A percentile compares a stretch with the other conserved stretches of the same genome.
phyloP scores from a whole-genome alignment of 2,329 filamentous ascomycete species.

The Alternaria viburni region DNA sequence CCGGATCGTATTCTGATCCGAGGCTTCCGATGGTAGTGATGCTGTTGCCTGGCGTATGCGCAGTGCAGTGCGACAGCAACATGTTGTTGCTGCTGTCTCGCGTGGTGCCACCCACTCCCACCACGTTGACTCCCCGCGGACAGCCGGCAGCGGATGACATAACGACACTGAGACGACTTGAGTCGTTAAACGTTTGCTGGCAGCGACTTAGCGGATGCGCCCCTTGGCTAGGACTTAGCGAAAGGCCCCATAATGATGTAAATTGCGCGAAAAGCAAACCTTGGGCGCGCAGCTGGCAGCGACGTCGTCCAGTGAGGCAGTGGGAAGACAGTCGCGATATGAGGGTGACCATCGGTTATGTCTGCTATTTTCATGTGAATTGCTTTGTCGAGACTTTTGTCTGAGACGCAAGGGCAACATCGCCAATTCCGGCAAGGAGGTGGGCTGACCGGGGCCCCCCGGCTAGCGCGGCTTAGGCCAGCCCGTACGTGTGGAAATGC shows the following conservation, averaged over 20 bases:
- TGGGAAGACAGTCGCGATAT: background rate
- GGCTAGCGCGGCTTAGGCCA: slow-evolving; percentile 13
- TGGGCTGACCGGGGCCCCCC: background rate
- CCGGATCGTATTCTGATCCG: slow-evolving; percentile 6
- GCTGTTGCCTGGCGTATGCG: background rate
- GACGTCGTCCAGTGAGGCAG: background rate
- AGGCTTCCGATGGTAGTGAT: background rate
- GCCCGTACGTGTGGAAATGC: slow-evolving; percentile 13
- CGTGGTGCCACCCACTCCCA: background rate
- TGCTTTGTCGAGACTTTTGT: slow-evolving; percentile 20
- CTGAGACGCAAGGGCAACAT: slow-evolving; percentile 18
- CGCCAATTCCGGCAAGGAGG: slow-evolving; percentile 1
- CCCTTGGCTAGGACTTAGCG: slow-evolving; percentile 5
- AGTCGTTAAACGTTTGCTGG: slow-evolving; percentile 31
- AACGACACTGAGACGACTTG: slow-evolving; percentile 28
- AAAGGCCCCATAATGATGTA: slow-evolving; percentile 27
- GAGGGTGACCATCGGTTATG: background rate
- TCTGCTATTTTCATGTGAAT: slow-evolving; percentile 7
- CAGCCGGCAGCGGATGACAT: slow-evolving; percentile 14
- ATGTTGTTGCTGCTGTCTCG: background rate
- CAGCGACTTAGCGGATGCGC: slow-evolving; percentile 24
- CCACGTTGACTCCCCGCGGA: slow-evolving; percentile 4
- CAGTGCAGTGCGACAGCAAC: background rate
- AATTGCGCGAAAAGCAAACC: slow-evolving; percentile 12
- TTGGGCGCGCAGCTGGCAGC: background rate